Conservation (phyloP, 305 asterid genomes). For the Euphrasia arctica region DNA sequence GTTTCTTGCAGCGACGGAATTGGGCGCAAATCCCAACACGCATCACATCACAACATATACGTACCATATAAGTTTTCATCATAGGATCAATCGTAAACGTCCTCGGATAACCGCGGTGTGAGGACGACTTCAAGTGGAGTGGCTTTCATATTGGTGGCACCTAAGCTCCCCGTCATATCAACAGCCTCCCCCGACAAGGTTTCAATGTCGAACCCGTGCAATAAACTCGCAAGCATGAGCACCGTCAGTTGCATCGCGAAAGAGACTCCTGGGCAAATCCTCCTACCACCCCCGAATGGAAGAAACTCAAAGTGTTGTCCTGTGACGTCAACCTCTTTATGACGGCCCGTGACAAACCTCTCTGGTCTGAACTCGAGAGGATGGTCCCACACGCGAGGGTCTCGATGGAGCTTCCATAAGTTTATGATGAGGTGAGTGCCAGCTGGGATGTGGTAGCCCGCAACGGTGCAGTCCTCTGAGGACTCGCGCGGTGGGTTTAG, state of each 20-base stretch:
- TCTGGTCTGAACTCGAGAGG: constrained; percentile 39
- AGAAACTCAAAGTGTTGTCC: constrained; percentile 35
- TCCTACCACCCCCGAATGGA: constrained; percentile 50
- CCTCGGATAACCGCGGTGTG: constrained; percentile 25
- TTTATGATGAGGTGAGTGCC: constrained; percentile 36
- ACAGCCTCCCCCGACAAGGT: constrained; percentile 25
- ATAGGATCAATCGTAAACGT: constrained; percentile 5
- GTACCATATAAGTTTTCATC: too few relatives aligned
- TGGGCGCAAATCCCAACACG: too few relatives aligned
- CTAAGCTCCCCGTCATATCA: constrained; percentile 36
- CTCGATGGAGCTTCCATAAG: constrained; percentile 39
- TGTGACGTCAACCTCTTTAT: constrained; percentile 33
- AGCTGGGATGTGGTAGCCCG: constrained; percentile 36
- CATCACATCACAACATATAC: too few relatives aligned
- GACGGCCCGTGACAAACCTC: constrained; percentile 32
- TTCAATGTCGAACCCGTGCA: constrained; percentile 40
- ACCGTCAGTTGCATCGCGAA: constrained; percentile 27
- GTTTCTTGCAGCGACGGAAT: too few relatives aligned
- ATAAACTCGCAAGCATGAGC: constrained; percentile 32
- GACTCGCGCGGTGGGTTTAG: constrained; percentile 23
- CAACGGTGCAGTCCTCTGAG: constrained; percentile 30
- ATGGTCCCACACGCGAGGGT: constrained; percentile 37
- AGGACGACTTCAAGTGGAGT: constrained; percentile 35
- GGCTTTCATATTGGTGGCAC: constrained; percentile 20
- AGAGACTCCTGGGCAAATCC: constrained; percentile 39